These are phyloP conservation scores for Teratosphaeriaceae sp. DNA, from an alignment of 2,329 filamentous ascomycete species.

Conservation along the genomic window DNA sequence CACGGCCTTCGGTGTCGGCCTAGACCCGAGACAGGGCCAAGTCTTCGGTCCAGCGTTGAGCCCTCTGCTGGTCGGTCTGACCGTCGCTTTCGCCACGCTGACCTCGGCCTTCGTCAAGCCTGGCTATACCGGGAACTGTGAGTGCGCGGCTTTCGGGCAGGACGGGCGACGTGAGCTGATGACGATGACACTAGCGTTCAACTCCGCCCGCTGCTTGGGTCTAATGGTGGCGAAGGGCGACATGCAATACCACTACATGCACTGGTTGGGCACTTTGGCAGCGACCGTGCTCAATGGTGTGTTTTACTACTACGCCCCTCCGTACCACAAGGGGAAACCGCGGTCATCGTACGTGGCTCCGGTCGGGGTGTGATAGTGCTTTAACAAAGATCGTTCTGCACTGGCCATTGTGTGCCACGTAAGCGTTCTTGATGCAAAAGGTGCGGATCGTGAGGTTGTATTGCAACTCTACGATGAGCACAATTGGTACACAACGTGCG, in stretches of 20 bases:
- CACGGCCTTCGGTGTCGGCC: slow-evolving; percentile 46
- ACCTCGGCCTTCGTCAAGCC: slow-evolving; percentile 22
- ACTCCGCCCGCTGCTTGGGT: slow-evolving; percentile 31
- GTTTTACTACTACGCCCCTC: slow-evolving; percentile 21
- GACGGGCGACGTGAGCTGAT: neutral
- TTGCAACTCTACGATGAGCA: no score
- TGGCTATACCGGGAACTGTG: slow-evolving; percentile 30
- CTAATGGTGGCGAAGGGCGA: slow-evolving; percentile 29
- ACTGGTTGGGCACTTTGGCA: slow-evolving; percentile 27
- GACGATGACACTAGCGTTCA: slow-evolving; percentile 19
- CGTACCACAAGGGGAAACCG: slow-evolving; percentile 1
- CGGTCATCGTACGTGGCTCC: neutral
- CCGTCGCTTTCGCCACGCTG: slow-evolving; percentile 24
- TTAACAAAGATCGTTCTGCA: neutral
- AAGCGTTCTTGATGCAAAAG: neutral
- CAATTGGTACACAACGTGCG: neutral
- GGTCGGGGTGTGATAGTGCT: neutral
- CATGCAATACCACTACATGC: slow-evolving; percentile 30
- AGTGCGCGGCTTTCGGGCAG: slow-evolving; percentile 8
- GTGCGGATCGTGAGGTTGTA: no score
- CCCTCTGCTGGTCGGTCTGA: slow-evolving; percentile 41
- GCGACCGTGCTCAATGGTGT: slow-evolving; percentile 29
- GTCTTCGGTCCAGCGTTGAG: slow-evolving; percentile 45
- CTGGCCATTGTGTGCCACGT: neutral
- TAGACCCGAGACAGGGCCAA: slow-evolving; percentile 46